phyloP scores from a whole-genome alignment of 2,329 filamentous ascomycete genomes.

The Alternaria triticimaculans region DNA sequence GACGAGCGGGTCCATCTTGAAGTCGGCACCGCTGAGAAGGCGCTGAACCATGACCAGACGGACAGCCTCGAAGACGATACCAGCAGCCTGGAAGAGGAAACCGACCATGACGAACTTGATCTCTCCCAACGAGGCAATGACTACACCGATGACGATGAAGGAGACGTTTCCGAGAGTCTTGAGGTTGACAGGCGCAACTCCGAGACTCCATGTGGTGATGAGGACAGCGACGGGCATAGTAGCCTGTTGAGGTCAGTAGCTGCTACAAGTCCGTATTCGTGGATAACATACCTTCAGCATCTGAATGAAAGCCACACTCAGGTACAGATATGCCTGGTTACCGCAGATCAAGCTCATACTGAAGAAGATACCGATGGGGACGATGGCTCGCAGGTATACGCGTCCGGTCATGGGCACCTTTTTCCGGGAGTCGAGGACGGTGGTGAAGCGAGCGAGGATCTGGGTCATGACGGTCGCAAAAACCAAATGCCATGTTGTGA shows the following conservation, averaged over 20 bases:
- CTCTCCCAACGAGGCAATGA: constrained; percentile 94
- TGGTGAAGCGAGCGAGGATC: constrained; percentile 87
- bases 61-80: constrained; percentile 81
- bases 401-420: constrained; percentile 96
- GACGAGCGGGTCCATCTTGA: constrained; percentile 90
- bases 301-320: constrained; percentile 96
- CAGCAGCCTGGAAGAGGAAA: constrained; percentile 78
- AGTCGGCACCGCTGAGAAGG: constrained; percentile 80
- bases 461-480: constrained; percentile 97
- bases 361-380: constrained; percentile 96
- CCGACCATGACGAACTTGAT: constrained; percentile 87
- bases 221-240: constrained; percentile 95
- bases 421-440: constrained; percentile 89
- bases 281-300: constrained; percentile 84
- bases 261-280: neutral
- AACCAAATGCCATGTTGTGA: constrained; percentile 88
- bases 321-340: constrained; percentile 93
- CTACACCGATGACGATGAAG: constrained; percentile 90
- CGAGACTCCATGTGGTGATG: constrained; percentile 85
- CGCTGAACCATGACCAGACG: constrained; percentile 85
- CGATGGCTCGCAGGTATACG: constrained; percentile 90
- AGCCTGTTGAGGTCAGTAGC: constrained; percentile 62
- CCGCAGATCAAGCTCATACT: constrained; percentile 95
- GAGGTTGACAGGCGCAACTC: constrained; percentile 81
- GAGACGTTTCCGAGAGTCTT: constrained; percentile 92